Evolutionary conservation across 768 basidiomycete genomes (phyloP), one percentile per base, ranked within the genome.

Genomic region (Pholiota conissans): DNA sequence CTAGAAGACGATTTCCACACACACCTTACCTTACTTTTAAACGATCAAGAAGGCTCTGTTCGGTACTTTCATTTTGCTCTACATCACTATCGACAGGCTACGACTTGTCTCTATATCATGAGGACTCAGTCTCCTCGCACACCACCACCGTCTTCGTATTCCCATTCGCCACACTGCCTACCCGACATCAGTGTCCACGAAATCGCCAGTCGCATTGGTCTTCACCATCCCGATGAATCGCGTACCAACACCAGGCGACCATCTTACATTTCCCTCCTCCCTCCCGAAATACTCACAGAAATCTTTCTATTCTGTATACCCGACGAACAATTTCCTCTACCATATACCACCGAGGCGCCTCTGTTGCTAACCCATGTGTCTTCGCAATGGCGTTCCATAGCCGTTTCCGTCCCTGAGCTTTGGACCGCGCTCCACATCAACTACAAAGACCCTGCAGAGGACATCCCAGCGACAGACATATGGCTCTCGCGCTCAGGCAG

Each of bases 351-450:
- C 4, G 61, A 68, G 28, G 71, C 72, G 3, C 72, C 72, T 14
- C 62, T 73, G 22, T 62, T 68, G 20, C 64, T 71, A 39, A 65
- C 63, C 16, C 70, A 69, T 39, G 63, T 72, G 11, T 73, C 67
- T 20, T 60, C 64, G 3, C 45, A 59, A 35, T 72, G 70, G 70
- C 66, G 72, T 20, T 40, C 59, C 24, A 58, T 72, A 6, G 66
- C 71, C 24, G 46, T 67, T 32, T 62, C 68, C 26, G 65, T 61
- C 2, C 71, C 70, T 30, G 62, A 65, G 18, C 65, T 73, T 1
- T 73, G 72, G 72, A 51, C 68, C 0, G 42, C 63, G 7, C 59
- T 73, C n/a, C 71, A 73, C 47, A 65, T 72, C 60, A 64, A 68
- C 49, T 72, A 72, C 61, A 69, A 66, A 45, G 66, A 67, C 55